These are phyloP conservation scores for Globisporangium middletonii DNA, from an alignment of 352 stramenopile genomes.

Conservation along the genomic window DNA sequence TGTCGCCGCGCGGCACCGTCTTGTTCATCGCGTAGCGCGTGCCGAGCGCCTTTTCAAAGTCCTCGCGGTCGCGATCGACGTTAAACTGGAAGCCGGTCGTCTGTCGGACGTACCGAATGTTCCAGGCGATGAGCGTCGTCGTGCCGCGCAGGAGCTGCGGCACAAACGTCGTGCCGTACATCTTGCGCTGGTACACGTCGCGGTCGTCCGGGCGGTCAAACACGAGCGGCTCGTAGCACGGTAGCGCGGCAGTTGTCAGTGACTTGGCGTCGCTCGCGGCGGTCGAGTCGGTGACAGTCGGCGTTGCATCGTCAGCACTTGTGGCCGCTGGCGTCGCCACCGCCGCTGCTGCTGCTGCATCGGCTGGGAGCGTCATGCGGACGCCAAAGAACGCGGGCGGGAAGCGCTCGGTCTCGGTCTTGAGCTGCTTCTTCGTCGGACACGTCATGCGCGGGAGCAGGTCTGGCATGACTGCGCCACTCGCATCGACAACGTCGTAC, in stretches of 20 bases:
- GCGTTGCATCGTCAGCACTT: not conserved
- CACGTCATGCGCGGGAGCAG: constrained; percentile 15
- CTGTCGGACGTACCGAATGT: constrained; percentile 46
- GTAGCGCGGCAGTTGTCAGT: not conserved
- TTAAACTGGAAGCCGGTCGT: constrained; percentile 59
- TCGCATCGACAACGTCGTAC: constrained; percentile 13
- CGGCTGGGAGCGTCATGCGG: constrained; percentile 6
- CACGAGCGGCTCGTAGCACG: constrained; percentile 34
- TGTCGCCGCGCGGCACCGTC: constrained; percentile 41
- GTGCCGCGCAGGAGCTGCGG: constrained; percentile 32
- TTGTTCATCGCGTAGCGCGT: constrained; percentile 47
- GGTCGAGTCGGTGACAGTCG: not conserved
- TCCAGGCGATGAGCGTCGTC: constrained; percentile 39
- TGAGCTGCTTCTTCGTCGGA: constrained; percentile 16
- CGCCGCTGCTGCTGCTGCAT: not conserved
- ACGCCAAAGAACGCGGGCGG: constrained; percentile 23
- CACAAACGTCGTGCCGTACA: constrained; percentile 52
- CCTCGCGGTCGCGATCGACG: constrained; percentile 43
- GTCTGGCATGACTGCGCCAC: constrained; percentile 11
- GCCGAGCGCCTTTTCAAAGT: constrained; percentile 36
- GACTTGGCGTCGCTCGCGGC: not conserved
- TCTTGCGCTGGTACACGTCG: constrained; percentile 40
- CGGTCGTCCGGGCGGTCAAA: constrained; percentile 33
- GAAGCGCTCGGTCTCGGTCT: constrained; percentile 11
- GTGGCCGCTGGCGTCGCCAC: not conserved